Base-by-base conservation (phyloP, 441 rosid species). In the Geranium incanum region DNA sequence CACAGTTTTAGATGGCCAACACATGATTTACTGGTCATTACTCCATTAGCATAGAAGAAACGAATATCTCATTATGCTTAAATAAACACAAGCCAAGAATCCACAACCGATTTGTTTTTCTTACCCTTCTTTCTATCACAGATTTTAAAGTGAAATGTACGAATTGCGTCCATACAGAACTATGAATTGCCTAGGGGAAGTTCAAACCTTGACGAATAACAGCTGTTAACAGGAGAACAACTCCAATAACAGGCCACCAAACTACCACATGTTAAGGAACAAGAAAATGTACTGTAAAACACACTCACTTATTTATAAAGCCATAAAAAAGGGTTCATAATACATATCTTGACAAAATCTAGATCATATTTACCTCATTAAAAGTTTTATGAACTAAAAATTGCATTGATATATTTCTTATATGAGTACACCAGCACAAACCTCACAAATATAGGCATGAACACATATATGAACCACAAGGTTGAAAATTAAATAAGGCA, bases 191-290 rank as follows among this genome's bases (percentile, higher is more conserved):
- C 66, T 71, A 68, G 71, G 52, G 52, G 67, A 71, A 52, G 76
- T 72, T 71, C 69, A 75, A 69, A 75, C 75, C 78, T 72, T 72
- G 74, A 67, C 13, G 71, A 75, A 75, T 64, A 80, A 72, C 41
- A 69, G 69, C 74, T 45, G 59, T 74, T 77, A 67, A 52, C 73
- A 71, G 79, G 74, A 71, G 71, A 78, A 77, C 68, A 48, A 77
- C 75, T 72, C 60, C 75, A 64, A 63, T 65, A 72, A 43, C 64
- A 67, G 63, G 60, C 77, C 65, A 65, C 72, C 41, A 79, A 77
- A 78, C 82, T 79, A 81, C 73, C 66, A 73, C 57, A 66, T 55
- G 82, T 83, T 74, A 84, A 83, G 86, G 87, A 82, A 71, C 60
- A 78, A 74, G 19, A 74, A 67, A 52, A 70, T 70, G 59, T 15